Base-by-base conservation (phyloP, 2,329 filamentous ascomycete species). In the Cladophialophora chaetospira region DNA sequence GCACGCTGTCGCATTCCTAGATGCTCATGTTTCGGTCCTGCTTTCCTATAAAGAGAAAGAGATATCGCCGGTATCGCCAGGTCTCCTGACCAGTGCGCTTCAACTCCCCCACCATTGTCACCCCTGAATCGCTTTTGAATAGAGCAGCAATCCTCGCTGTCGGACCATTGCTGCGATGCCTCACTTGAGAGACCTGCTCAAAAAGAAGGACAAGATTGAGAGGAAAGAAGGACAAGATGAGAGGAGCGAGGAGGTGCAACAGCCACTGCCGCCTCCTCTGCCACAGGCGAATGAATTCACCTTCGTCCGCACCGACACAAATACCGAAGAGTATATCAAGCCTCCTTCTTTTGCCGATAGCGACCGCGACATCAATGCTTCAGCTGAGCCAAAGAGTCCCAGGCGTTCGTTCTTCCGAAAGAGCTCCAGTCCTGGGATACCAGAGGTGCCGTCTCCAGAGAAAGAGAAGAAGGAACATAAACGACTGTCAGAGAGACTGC, bases 281-380 rank as follows among this genome's bases (percentile, higher is more conserved):
- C 60, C 60, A 13, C 81, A 64, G 70, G 62, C 78, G 1, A 86
- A 88, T 55, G 85, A 89, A 65, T 91, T 97, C 76, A 90, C 82
- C 62, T 91, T 97, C 75, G 81, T 94, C 68, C 87, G 91, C 60
- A 88, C 89, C 63, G 93, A 96, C 69, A 96, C 92, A 1, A 75
- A 85, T 63, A 85, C 87, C 1, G 83, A 91, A 70, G 91, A 97
- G 71, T 77, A 88, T 63, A 89, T 96, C 70, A 79, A 84, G 54
- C 88, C 89, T 9, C 88, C 91, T 5, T 70, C 71, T 50, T 80
- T 79, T 64, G 73, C 74, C 11, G 77, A 76, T 55, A 25, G 21
- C 13, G 49, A 44, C n/a, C 38, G 28, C 9, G 17, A 26, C 21
- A 4, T 28, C 4, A 26, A 21, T 35, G 29, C 25, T 4, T 9